phyloP scores from a whole-genome alignment of 2,329 filamentous ascomycete species.

The Coniella vitis region DNA sequence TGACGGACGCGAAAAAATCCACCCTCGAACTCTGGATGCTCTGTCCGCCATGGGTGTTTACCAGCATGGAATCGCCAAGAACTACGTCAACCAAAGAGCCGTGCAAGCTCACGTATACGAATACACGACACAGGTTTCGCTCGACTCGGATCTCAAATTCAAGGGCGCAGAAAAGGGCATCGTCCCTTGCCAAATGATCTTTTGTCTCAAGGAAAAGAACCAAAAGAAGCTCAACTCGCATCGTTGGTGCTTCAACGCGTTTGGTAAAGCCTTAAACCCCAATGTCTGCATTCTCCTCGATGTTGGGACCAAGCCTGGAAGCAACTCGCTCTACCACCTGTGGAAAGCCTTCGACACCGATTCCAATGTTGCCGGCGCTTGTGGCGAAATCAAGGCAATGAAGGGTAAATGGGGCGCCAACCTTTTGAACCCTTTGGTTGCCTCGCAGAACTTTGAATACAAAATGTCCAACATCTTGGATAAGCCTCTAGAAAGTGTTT shows the following conservation, averaged over 20 bases:
- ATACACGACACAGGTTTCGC: slow-evolving; percentile 95
- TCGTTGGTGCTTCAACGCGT: slow-evolving; percentile 98
- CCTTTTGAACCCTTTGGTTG: slow-evolving; percentile 87
- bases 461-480: slow-evolving; percentile 99
- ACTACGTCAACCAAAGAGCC: slow-evolving; percentile 90
- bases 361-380: slow-evolving; percentile 93
- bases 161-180: slow-evolving; percentile 99
- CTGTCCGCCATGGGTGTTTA: slow-evolving; percentile 96
- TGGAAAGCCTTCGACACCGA: slow-evolving; percentile 99
- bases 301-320: slow-evolving; percentile 86
- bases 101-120: slow-evolving; percentile 98
- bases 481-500: slow-evolving; percentile 93
- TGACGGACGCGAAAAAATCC: slow-evolving; percentile 83
- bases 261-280: slow-evolving; percentile 83
- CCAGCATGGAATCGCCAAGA: slow-evolving; percentile 97
- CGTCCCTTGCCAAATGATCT: slow-evolving; percentile 95
- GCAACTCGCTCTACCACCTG: slow-evolving; percentile 89
- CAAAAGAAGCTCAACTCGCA: slow-evolving; percentile 97
- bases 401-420: slow-evolving; percentile 80
- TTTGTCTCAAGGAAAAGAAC: slow-evolving; percentile 97
- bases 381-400: slow-evolving; percentile 95
- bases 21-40: slow-evolving; percentile 87
- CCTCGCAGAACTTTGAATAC: slow-evolving; percentile 98
- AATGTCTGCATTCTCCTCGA: slow-evolving; percentile 97
- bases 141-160: slow-evolving; percentile 94